Evolutionary conservation across 139 green algal genomes (phyloP).

Genomic region (Dunaliella primolecta): DNA sequence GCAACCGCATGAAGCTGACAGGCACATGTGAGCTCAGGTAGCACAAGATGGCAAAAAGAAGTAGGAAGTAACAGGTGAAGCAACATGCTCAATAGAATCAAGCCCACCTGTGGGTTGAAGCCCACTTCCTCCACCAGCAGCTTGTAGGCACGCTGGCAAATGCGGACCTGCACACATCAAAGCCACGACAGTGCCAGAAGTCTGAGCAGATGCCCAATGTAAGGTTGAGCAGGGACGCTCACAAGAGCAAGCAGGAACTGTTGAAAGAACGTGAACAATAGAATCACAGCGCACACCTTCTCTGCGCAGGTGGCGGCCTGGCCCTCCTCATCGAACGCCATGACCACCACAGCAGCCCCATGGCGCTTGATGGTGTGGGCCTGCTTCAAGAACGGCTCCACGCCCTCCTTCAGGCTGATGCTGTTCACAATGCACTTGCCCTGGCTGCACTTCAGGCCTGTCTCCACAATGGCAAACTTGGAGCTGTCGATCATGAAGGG

Average conservation of each 20-base stretch:
- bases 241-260: background rate
- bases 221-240: background rate
- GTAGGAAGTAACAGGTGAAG: too few species aligned
- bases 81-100: too few species aligned
- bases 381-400: constrained; percentile 86
- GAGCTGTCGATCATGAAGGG: constrained; percentile 99
- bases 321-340: constrained; percentile 97
- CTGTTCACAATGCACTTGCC: constrained; percentile 99
- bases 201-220: background rate
- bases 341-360: constrained; percentile 95
- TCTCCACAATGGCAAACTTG: constrained; percentile 98
- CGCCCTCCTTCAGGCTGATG: constrained; percentile 97
- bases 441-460: constrained; percentile 91
- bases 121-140: constrained; percentile 96
- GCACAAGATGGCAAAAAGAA: too few species aligned
- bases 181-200: too few species aligned
- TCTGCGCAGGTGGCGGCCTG: constrained; percentile 71
- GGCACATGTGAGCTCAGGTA: too few species aligned
- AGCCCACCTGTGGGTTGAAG: constrained; percentile 74
- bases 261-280: background rate
- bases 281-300: constrained; percentile 51
- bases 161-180: constrained; percentile 57
- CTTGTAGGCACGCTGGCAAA: constrained; percentile 91
- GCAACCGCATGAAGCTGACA: too few species aligned
- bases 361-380: constrained; percentile 83